Conservation (phyloP, 768 basidiomycete genomes). For the Mycena galericulata region DNA sequence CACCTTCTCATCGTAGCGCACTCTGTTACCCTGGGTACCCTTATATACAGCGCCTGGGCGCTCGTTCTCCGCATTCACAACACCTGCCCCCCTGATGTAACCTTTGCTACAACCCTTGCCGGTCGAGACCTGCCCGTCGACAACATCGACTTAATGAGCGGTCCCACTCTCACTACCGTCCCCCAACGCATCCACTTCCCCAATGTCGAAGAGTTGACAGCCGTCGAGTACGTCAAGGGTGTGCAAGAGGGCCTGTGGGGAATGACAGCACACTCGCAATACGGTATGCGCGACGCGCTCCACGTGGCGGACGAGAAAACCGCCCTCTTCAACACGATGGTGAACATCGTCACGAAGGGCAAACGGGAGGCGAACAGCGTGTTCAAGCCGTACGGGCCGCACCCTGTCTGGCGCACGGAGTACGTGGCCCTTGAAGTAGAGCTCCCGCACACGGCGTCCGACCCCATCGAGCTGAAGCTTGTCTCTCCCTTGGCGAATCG, state of each 20-base stretch:
- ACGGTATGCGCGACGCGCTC: slow-evolving; percentile 1
- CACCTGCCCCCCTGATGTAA: background rate
- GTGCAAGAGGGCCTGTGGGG: background rate
- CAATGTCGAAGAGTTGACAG: background rate
- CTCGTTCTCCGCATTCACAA: background rate
- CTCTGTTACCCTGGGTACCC: background rate
- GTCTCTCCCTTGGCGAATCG: background rate
- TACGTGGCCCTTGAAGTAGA: background rate
- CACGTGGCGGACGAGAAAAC: background rate
- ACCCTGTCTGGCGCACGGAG: background rate
- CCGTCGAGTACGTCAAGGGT: background rate
- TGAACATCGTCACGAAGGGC: background rate
- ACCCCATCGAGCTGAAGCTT: background rate
- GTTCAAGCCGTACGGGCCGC: background rate
- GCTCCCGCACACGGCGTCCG: background rate
- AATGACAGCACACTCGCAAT: background rate
- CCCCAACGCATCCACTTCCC: slow-evolving; percentile 1
- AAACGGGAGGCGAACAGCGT: background rate
- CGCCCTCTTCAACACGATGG: background rate
- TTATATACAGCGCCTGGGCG: background rate
- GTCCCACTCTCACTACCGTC: background rate
- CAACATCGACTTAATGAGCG: background rate
- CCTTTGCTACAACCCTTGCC: background rate
- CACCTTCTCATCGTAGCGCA: background rate
- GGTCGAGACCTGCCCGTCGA: background rate